Evolutionary conservation across 192 early-diverging fungal genomes (phyloP), one percentile per base, ranked within the genome.

Genomic region (Phlyctochytrium bullatum): DNA sequence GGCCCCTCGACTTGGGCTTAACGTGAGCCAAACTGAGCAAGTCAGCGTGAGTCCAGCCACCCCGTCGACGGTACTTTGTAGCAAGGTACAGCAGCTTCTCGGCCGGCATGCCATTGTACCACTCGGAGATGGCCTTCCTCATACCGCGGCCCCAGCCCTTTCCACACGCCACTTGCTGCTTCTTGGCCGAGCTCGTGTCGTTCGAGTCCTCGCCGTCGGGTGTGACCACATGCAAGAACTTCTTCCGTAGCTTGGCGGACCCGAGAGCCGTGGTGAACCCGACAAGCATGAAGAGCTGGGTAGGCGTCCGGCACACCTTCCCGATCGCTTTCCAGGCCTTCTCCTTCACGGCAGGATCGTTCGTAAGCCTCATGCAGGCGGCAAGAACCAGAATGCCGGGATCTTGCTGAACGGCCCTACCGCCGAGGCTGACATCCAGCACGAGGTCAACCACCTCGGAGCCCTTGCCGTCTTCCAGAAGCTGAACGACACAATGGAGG

Each of bases 51-150:
- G 65, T 65, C 72, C 72, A 73, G 12, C 61, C 67, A 0, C 64
- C 53, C 30, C 72, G 57, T 28, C 56, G n/a, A 34, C 66, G 71
- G 72, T 69, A 73, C 67, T 73, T 73, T 36, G 72, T 67, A 17
- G 24, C 27, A 27, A 50, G 32, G 36, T 47, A 72, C 32, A 64
- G 65, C 33, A 69, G 59, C 14, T 27, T 40, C 6, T 20, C 25
- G 29, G 68, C 29, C 12, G 25, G 2, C 59, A 32, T 61, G 59
- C 59, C 10, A 35, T 68, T 68, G 61, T 69, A 69, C 68, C 68
- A 69, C 29, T 63, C 47, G 36, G 27, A 59, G 25, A 69, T 24
- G 31, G 60, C 61, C 12, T 29, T 20, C 24, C 68, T 59, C 1
- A 64, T 17, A 31, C 68, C 68, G 20, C 28, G 20, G n/a, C 68